Evolutionary conservation across 331 rosid species (phyloP).

Genomic region (Cucumis variabilis): DNA sequence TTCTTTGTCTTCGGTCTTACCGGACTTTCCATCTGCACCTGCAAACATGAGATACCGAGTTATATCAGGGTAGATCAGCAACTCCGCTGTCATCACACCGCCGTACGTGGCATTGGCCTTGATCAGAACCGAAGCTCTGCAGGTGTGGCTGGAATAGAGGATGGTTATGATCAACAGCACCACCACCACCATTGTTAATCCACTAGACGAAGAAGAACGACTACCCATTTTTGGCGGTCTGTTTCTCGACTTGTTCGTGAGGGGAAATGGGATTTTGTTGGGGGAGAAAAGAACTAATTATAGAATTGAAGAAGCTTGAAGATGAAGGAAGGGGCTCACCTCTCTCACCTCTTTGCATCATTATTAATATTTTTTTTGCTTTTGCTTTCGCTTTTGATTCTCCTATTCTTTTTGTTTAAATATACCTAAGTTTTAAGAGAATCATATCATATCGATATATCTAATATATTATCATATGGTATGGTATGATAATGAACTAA

Average conservation of each 20-base stretch:
- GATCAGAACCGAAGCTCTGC: neutral
- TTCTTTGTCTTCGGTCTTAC: neutral
- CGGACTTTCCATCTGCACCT: rapidly evolving
- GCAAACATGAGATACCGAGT: neutral
- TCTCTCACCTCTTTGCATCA: neutral
- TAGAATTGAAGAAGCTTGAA: neutral
- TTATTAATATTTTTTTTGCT: no score
- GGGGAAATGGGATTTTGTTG: neutral
- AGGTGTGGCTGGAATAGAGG: neutral
- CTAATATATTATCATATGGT: no score
- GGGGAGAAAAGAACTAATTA: neutral
- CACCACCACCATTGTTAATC: neutral
- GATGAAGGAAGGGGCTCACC: neutral
- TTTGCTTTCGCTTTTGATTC: no score
- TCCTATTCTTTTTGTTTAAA: no score
- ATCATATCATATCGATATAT: no score
- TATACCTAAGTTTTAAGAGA: no score
- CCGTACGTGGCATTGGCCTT: slow-evolving; percentile 13
- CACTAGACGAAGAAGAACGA: neutral
- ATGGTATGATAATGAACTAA: no score
- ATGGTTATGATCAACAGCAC: neutral
- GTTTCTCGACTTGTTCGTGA: neutral
- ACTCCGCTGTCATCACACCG: neutral
- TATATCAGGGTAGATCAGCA: neutral
- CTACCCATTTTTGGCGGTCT: neutral